Base-by-base conservation (phyloP, 176 grass and related monocot genomes). In the Carex myosuroides region DNA sequence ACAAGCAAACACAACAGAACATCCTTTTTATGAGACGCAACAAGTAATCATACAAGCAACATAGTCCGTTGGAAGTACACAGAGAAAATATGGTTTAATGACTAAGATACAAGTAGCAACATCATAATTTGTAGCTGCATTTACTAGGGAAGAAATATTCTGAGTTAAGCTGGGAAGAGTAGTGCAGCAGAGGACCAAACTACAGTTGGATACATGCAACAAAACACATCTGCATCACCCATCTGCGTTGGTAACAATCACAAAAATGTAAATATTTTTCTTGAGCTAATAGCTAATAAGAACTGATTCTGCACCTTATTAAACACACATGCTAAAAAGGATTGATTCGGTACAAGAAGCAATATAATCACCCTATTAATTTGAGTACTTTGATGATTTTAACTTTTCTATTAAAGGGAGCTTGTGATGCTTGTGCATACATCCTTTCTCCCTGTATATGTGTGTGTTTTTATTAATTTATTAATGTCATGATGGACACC, bases 401-500 rank as follows among this genome's bases (percentile, higher is more conserved):
- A 53, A 75, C 12, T 14, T 22, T 75, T 26, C 20, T 14, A 53
- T 53, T 24, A 11, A 14, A 30, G n/a, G 13, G 52, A 14, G 13
- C 6, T 56, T 74, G 5, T 53, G 17, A 29, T 21, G 48, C 21
- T 77, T 16, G 73, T 17, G 22, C 6, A 17, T 55, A 77, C 13
- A 32, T 73, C n/a, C n/a, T 52, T 21, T 73, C 42, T 52, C n/a
- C 13, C 18, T 21, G 20, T 50, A 55, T 53, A 55, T 53, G 6
- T 77, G 21, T 33, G 6, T 77, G 20, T 44, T 76, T 76, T 78
- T 30, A 71, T 46, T 71, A 44, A 48, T 76, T 78, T 30, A 71
- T 46, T 71, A 44, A 48, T 71, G 8, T 18, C 68, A 46, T 71
- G 39, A 71, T 46, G 13, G 52, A 56, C 13, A 78, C 22, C 32